Evolutionary conservation across 495 filamentous ascomycete genomes (phyloP), one percentile per base, ranked within the genome.

Genomic region (Aspergillus biplanus): DNA sequence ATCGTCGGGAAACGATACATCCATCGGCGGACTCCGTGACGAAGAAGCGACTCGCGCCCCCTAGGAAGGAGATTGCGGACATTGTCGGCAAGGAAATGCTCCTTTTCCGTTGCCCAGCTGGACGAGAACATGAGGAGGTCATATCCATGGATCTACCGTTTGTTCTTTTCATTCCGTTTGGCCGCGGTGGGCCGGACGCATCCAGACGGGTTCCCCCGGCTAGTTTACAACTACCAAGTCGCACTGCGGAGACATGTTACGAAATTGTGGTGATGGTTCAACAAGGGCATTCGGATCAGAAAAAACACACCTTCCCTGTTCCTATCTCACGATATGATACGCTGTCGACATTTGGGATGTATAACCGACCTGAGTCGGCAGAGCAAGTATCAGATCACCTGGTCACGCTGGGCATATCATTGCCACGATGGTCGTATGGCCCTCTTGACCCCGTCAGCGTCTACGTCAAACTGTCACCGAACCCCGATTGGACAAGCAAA

Each of bases 141-240:
- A 87, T 96, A 65, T 88, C 89, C n/a, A 99, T 99, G 95, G 96
- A 99, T 71, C 80, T 99, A 37, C 95, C 95, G 8, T 99, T 99
- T 67, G 90, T 97, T 15, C 84, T 99, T 52, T 97, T 98, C 77
- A 97, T 99, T 71, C 95, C 96, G 3, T 97, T 92, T 71, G 93
- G 93, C 16, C 87, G 92, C 69, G 90, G 91, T 4, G 91, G 92
- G 13, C 90, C 93, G 71, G 95, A 97, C 76, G 87, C 87, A 31
- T 93, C 93, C 35, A 80, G 90, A 63, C 85, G 94, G 55, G 93
- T 98, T 64, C 95, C 95, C 8, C 93, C 95, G 9, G 94, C 96
- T 33, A 96, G 92, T 66, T 73, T 99, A 69, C 92, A 97, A 73
- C 85, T 99, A 32, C 87, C 92, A 13, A 96, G 90, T 75, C 87